Conservation (phyloP, 805 yeast species). For the Zygosaccharomyces bailii region DNA sequence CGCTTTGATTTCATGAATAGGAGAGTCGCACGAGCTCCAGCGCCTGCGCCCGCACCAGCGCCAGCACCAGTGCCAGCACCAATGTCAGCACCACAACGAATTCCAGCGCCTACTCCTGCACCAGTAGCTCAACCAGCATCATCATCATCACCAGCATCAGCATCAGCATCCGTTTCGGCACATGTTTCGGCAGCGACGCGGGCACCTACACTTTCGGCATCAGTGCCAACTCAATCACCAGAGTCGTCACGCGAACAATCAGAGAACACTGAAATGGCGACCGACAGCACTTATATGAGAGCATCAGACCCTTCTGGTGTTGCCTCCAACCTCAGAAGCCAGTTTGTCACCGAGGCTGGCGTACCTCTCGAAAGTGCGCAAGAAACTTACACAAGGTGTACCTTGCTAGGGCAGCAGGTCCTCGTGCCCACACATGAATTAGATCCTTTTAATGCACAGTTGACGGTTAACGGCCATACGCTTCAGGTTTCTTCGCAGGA, state of each 20-base stretch:
- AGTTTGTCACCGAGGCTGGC: constrained; percentile 21
- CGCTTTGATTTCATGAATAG: constrained; percentile 21
- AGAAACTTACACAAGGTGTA: constrained; percentile 22
- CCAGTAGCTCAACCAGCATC: not conserved
- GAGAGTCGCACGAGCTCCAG: constrained; percentile 4
- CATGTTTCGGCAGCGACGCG: constrained; percentile 10
- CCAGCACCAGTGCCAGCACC: not conserved
- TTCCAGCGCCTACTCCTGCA: too few species aligned
- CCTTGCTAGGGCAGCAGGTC: constrained; percentile 24
- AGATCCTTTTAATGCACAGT: constrained; percentile 12
- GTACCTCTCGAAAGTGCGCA: constrained; percentile 3
- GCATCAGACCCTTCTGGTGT: not conserved
- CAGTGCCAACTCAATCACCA: not conserved
- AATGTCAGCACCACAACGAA: not conserved
- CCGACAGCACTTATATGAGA: too few species aligned
- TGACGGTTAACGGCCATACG: constrained; percentile 10
- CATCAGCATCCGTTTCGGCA: not conserved
- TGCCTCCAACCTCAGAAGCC: constrained; percentile 1
- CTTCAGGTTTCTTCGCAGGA: constrained; percentile 19
- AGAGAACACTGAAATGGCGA: too few species aligned
- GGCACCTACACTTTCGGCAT: constrained; percentile 6
- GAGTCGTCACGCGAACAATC: too few species aligned
- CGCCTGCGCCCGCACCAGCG: constrained; percentile 1
- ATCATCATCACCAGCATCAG: not conserved
- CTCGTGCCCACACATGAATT: constrained; percentile 22